Evolutionary conservation across 2,329 filamentous ascomycete species (phyloP).

Genomic region (Beauveria pseudobassiana): DNA sequence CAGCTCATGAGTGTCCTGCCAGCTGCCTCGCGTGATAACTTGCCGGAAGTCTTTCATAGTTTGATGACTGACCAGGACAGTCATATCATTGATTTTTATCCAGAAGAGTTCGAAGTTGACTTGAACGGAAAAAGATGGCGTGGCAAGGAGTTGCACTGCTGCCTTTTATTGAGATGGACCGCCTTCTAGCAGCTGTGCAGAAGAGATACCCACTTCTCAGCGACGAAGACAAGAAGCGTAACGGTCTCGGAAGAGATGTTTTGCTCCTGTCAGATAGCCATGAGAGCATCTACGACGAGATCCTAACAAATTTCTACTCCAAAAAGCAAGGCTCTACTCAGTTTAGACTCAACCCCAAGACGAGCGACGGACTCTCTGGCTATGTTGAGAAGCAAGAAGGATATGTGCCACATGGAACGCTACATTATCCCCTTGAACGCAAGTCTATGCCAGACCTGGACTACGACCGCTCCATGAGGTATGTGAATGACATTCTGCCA

Average conservation of each 20-base stretch:
- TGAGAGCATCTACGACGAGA: conserved; percentile 70
- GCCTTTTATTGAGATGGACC: conserved; percentile 91
- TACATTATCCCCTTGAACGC: conserved; percentile 70
- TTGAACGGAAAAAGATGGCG: conserved; percentile 94
- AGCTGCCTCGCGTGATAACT: conserved; percentile 83
- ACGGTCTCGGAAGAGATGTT: conserved; percentile 71
- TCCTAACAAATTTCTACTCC: conserved; percentile 81
- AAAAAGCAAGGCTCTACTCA: conserved; percentile 67
- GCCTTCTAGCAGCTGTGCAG: conserved; percentile 73
- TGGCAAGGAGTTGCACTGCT: conserved; percentile 94
- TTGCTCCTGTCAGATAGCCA: conserved; percentile 80
- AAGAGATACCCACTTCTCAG: conserved; percentile 75
- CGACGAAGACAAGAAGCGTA: conserved; percentile 69
- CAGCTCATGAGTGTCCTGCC: conserved; percentile 97
- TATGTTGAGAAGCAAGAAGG: conserved; percentile 72
- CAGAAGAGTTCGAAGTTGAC: conserved; percentile 86
- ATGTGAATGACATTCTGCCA: conserved; percentile 30
- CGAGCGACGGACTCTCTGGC: conserved; percentile 73
- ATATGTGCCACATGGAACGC: conserved; percentile 75
- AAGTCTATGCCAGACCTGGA: conserved; percentile 70
- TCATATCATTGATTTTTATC: conserved; percentile 95
- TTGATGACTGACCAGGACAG: conserved; percentile 86
- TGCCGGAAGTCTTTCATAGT: conserved; percentile 80
- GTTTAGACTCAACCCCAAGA: conserved; percentile 65
- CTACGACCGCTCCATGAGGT: conserved; percentile 81